Evolutionary conservation across 331 rosid species (phyloP).

Genomic region (Spiraea crenata): DNA sequence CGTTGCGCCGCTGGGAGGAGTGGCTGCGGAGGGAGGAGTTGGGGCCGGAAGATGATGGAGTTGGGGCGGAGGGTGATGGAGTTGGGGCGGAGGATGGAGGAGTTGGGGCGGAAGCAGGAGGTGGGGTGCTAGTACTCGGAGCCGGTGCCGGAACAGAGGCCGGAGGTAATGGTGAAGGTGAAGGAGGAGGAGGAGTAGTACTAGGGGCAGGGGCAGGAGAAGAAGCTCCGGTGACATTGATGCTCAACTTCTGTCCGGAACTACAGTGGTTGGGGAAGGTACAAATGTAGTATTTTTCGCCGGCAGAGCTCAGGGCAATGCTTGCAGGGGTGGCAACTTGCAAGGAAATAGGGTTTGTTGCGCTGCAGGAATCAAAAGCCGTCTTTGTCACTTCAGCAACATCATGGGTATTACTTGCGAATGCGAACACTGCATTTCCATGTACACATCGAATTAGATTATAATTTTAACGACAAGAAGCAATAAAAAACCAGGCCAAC

Average conservation of each 20-base stretch:
- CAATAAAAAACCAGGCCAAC: no score
- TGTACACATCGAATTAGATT: not conserved
- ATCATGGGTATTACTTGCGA: constrained; percentile 33
- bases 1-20: constrained; percentile 9
- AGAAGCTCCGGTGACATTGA: constrained; percentile 26
- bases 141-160: constrained; percentile 1
- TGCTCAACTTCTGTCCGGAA: constrained; percentile 32
- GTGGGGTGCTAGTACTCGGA: not conserved
- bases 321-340: constrained; percentile 24
- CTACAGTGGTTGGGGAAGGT: constrained; percentile 25
- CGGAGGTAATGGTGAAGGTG: constrained; percentile 2
- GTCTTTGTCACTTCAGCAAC: constrained; percentile 62
- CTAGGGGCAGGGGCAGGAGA: constrained; percentile 13
- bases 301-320: constrained; percentile 32
- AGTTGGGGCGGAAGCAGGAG: not conserved
- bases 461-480: not conserved
- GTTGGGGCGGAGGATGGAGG: constrained; percentile 5
- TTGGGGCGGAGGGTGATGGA: constrained; percentile 9
- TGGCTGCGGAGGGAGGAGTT: constrained; percentile 7
- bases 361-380: constrained; percentile 44
- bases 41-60: constrained; percentile 11
- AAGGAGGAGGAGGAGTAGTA: not conserved
- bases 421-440: constrained; percentile 51
- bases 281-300: constrained; percentile 40
- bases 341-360: constrained; percentile 2